Evolutionary conservation across 2,329 filamentous ascomycete genomes (phyloP).

Genomic region (Cercospora berteroae): DNA sequence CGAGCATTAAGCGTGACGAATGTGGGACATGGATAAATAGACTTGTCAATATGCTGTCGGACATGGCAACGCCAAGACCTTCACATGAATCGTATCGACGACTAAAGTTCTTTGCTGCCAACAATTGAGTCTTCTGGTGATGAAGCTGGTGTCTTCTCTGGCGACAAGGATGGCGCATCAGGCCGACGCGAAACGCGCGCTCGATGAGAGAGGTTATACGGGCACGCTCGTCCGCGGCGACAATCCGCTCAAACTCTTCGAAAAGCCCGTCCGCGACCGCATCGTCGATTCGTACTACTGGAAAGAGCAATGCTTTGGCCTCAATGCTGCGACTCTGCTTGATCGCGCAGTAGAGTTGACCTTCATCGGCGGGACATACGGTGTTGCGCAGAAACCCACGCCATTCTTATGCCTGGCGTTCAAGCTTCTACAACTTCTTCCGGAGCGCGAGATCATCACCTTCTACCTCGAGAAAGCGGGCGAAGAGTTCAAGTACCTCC

Average conservation of each 20-base stretch:
- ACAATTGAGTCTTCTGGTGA: background rate
- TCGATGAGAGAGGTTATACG: constrained; percentile 84
- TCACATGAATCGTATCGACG: constrained; percentile 6
- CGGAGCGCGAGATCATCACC: constrained; percentile 71
- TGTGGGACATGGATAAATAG: background rate
- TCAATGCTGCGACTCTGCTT: constrained; percentile 78
- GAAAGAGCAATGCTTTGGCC: constrained; percentile 96
- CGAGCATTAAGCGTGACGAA: background rate
- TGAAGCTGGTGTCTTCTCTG: background rate
- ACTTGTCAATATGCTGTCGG: constrained; percentile 2
- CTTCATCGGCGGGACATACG: constrained; percentile 86
- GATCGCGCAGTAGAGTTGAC: constrained; percentile 83
- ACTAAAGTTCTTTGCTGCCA: background rate
- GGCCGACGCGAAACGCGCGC: constrained; percentile 72
- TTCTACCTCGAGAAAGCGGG: constrained; percentile 78
- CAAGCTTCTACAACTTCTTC: constrained; percentile 86
- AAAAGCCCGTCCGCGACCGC: constrained; percentile 91
- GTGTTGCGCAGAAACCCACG: constrained; percentile 78
- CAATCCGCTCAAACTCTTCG: constrained; percentile 93
- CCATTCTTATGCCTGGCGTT: constrained; percentile 93
- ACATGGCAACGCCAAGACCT: constrained; percentile 10
- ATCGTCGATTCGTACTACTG: constrained; percentile 96
- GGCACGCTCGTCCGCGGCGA: constrained; percentile 79
- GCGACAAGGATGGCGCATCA: constrained; percentile 55
- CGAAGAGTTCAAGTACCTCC: constrained; percentile 72